phyloP scores from a whole-genome alignment of 129 eudicot genomes.

The Helianthus annuus region HanXRQr2.0-SUNRISE NC_035436.2:127849911-127850410 shows the following conservation, averaged over 20 bases:
- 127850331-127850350: no score
- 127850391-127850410: no score
- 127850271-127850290: no score
- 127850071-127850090: slow-evolving; percentile 50
- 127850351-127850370: no score
- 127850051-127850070: slow-evolving; percentile 54
- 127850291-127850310: no score
- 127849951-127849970: slow-evolving; percentile 63
- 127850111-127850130: slow-evolving; percentile 47
- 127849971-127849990: slow-evolving; percentile 71
- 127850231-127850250: not conserved
- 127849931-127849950: slow-evolving; percentile 64
- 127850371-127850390: no score
- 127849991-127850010: slow-evolving; percentile 41
- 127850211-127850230: not conserved
- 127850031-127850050: slow-evolving; percentile 45
- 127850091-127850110: slow-evolving; percentile 52
- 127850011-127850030: slow-evolving; percentile 74
- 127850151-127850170: slow-evolving; percentile 45
- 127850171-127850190: not conserved
- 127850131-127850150: slow-evolving; percentile 58
- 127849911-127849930: slow-evolving; percentile 57
- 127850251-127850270: no score
- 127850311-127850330: no score
- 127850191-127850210: not conserved